Percentiles rank a stretch among this genome's conserved stretches.
Evolutionary conservation across 768 basidiomycete species (phyloP).

Genomic region (Boletus barrowsii): DNA sequence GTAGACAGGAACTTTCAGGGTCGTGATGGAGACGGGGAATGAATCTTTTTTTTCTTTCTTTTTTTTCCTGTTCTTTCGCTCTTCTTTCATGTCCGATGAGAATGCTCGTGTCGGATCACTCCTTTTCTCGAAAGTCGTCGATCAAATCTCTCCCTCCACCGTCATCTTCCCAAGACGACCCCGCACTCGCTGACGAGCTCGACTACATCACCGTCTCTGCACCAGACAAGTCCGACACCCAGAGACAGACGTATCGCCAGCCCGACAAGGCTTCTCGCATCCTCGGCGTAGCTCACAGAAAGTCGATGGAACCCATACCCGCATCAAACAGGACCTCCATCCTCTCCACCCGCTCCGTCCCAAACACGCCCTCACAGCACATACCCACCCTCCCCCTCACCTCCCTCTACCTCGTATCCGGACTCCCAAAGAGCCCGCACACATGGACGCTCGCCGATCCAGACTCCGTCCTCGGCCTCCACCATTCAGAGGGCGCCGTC

Average conservation of each 20-base stretch:
- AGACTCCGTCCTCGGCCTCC: conserved; percentile 75
- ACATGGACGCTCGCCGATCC: conserved; percentile 89
- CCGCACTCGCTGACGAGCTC: conserved; percentile 61
- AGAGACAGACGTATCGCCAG: conserved; percentile 35
- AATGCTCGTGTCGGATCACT: conserved; percentile 35
- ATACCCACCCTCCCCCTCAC: conserved; percentile 72
- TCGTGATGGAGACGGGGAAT: conserved; percentile 24
- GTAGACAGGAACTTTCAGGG: conserved; percentile 63
- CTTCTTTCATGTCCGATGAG: background rate
- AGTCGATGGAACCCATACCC: conserved; percentile 83
- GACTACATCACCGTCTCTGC: conserved; percentile 63
- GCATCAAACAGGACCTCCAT: conserved; percentile 73
- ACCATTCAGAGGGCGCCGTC: conserved; percentile 83
- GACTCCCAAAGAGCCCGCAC: conserved; percentile 84
- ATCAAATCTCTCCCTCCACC: conserved; percentile 21
- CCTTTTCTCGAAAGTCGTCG: conserved; percentile 28
- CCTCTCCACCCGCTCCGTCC: conserved; percentile 58
- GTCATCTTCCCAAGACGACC: conserved; percentile 3
- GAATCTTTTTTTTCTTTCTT: background rate
- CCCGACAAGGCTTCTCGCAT: conserved; percentile 76
- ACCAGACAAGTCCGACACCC: conserved; percentile 31
- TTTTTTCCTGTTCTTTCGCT: background rate
- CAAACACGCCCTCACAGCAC: conserved; percentile 52
- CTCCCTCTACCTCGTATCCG: conserved; percentile 83
- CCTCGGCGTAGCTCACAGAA: conserved; percentile 70